Base-by-base conservation (phyloP, 352 stramenopile species). In the Globisporangium ultimum region DNA sequence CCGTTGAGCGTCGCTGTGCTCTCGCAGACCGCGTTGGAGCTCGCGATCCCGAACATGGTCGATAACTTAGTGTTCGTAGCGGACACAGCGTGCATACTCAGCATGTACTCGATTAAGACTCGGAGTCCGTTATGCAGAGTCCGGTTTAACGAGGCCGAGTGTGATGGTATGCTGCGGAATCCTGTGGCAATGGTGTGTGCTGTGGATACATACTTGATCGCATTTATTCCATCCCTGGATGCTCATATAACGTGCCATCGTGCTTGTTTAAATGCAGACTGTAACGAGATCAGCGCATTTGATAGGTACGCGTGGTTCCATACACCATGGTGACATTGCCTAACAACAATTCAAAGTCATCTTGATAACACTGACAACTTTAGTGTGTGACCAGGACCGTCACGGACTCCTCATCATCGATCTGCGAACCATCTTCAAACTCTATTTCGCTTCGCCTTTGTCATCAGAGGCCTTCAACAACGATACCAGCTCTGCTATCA, bases 21-120 rank as follows among this genome's bases (percentile, higher is more conserved):
- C 24, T 54, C 63, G 9, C 20, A 62, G 32, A 52, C 36, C 48
- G 46, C 60, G 0, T 58, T 78, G 17, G 72, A 80, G 52, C 67
- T 62, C 1, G 49, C 66, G 36, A 72, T 76, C 42, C 0, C 68
- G 40, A 49, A 59, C 24, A 41, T 77, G 10, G 49, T 61, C 17
- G 71, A 75, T 18, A 64, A 71, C 46, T 34, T 84, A 10, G 58
- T 77, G 12, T 72, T 86, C 9, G 58, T 87, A 13, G 74, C 63
- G 1, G 79, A 84, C 48, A 58, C 43, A 2, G 38, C 36, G 0
- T 48, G 61, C 6, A 41, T 60, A 5, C 63, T 90, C 9, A 54
- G 76, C 41, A 71, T 56, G 13, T 79, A 74, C 38, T 60, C 60
- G 14, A 62, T 73, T 1, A 68, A 68, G 4, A 63, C 55, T 5